Conservation (phyloP, 805 yeast genomes). For the Priceomyces fermenticarens region DNA sequence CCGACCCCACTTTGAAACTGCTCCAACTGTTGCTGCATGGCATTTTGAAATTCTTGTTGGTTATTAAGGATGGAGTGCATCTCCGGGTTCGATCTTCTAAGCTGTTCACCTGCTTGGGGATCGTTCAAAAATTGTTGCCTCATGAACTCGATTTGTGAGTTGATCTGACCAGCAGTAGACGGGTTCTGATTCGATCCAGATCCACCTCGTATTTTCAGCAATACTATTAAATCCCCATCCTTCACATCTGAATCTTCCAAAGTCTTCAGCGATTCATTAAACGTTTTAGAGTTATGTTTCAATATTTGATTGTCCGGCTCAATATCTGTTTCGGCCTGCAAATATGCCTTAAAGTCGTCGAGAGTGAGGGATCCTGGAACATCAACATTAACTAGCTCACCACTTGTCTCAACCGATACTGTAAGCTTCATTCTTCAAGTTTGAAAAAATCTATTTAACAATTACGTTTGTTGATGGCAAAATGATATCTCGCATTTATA, state of each 20-base stretch:
- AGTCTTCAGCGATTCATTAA: conserved; percentile 29
- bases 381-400: conserved; percentile 47
- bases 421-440: conserved; percentile 21
- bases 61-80: conserved; percentile 46
- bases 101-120: conserved; percentile 34
- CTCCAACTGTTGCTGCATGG: conserved; percentile 30
- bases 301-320: conserved; percentile 47
- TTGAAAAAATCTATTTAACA: no score
- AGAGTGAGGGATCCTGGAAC: conserved; percentile 62
- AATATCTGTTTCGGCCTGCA: conserved; percentile 67
- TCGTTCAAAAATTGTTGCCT: conserved; percentile 49
- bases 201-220: conserved; percentile 16
- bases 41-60: conserved; percentile 44
- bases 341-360: conserved; percentile 66
- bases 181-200: conserved; percentile 5
- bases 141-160: conserved; percentile 42
- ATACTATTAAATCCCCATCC: conserved; percentile 60
- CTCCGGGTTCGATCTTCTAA: conserved; percentile 43
- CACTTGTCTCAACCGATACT: conserved; percentile 20
- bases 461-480: no score
- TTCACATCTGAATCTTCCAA: conserved; percentile 47
- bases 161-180: conserved; percentile 11
- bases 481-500: no score
- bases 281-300: conserved; percentile 40
- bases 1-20: conserved; percentile 30